Conservation (phyloP, 225 moss, liverwort and hornwort species). For the Antitrichia curtipendula region DNA sequence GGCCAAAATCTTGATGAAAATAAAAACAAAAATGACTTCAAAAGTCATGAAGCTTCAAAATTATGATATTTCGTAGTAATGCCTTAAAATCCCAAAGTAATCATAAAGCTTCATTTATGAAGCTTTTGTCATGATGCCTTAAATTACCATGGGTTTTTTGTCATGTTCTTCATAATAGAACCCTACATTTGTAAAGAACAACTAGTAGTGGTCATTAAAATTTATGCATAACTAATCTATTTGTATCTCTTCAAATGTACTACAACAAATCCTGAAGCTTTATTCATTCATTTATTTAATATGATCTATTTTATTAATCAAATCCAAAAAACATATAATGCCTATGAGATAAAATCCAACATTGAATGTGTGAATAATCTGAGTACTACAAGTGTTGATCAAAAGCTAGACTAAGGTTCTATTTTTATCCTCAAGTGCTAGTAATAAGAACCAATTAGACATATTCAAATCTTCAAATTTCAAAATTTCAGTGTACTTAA, state of each 20-base stretch:
- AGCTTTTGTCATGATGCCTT: background rate
- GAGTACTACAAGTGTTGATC: background rate
- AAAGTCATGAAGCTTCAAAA: background rate
- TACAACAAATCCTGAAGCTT: background rate
- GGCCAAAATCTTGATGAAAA: background rate
- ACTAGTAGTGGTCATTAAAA: background rate
- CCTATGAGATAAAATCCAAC: background rate
- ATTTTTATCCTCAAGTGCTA: background rate
- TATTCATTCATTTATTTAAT: background rate
- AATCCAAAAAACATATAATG: background rate
- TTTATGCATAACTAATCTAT: background rate
- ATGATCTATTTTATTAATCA: background rate
- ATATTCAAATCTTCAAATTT: background rate
- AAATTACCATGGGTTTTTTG: background rate
- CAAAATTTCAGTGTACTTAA: too few relatives aligned
- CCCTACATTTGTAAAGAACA: background rate
- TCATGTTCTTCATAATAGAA: background rate
- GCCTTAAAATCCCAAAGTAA: background rate
- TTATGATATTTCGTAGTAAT: background rate
- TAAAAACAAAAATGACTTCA: background rate
- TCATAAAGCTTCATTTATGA: background rate
- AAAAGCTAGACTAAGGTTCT: background rate
- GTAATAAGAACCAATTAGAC: background rate
- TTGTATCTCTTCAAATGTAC: background rate
- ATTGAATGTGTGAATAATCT: background rate